These are phyloP conservation scores for Escovopsis weberi DNA, from an alignment of 2,329 filamentous ascomycete genomes.

Conservation along the genomic window DNA sequence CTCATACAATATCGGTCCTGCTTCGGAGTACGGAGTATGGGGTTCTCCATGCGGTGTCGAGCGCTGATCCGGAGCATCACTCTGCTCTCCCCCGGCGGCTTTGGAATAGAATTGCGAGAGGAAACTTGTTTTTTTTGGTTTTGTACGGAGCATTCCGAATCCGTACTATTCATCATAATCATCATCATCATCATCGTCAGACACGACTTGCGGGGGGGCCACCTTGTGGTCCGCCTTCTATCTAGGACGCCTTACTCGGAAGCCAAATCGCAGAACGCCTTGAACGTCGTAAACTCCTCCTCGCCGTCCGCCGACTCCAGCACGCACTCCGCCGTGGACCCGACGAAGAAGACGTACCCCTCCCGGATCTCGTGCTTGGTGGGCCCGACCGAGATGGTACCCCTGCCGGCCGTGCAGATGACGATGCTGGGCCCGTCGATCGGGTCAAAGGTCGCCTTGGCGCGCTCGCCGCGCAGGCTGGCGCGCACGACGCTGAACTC, in stretches of 20 bases:
- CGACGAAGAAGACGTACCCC: slow-evolving; percentile 71
- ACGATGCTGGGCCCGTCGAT: slow-evolving; percentile 83
- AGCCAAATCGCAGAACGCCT: slow-evolving; percentile 80
- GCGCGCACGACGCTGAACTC: slow-evolving; percentile 87
- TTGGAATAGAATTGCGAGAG: too few species aligned
- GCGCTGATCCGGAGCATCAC: too few species aligned
- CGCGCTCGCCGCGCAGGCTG: slow-evolving; percentile 52
- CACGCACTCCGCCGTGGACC: slow-evolving; percentile 70
- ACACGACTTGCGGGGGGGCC: too few species aligned
- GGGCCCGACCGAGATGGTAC: slow-evolving; percentile 71
- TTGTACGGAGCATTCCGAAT: too few species aligned
- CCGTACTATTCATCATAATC: too few species aligned
- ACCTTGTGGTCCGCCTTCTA: too few species aligned
- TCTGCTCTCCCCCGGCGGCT: too few species aligned
- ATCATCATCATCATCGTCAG: too few species aligned
- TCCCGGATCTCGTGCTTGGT: slow-evolving; percentile 62
- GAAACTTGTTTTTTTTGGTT: too few species aligned
- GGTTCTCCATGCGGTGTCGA: too few species aligned
- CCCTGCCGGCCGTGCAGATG: slow-evolving; percentile 74
- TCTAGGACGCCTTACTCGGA: slow-evolving; percentile 7
- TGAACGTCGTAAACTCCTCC: slow-evolving; percentile 73
- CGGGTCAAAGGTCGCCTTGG: slow-evolving; percentile 78
- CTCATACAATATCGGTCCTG: too few species aligned
- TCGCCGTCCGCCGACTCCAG: slow-evolving; percentile 50
- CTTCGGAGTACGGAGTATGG: too few species aligned